A percentile compares a stretch with the other conserved stretches of the same genome.
These are phyloP conservation scores for Boletus coffeatus DNA, from an alignment of 1,284 basidiomycete species.

Conservation along the genomic window DNA sequence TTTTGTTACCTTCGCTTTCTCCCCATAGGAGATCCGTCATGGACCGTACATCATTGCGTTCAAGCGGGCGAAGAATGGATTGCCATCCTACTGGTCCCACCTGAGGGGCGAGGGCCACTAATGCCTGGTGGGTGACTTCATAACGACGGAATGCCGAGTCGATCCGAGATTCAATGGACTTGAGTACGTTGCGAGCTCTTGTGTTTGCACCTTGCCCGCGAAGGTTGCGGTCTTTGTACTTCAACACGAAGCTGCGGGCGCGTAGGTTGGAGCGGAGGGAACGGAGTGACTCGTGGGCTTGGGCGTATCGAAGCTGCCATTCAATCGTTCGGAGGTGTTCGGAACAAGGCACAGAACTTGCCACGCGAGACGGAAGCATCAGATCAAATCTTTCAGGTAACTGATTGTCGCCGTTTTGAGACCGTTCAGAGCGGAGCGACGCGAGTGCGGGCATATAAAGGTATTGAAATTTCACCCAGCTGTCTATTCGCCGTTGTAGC, in stretches of 20 bases:
- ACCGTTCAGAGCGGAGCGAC: neutral
- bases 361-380: neutral
- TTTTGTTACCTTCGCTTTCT: neutral
- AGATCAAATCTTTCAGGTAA: neutral
- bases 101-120: neutral
- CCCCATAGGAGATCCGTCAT: neutral
- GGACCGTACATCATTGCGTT: neutral
- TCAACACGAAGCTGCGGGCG: neutral
- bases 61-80: neutral
- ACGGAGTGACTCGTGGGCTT: neutral
- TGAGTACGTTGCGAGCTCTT: neutral
- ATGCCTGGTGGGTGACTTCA: neutral
- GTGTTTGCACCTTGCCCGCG: slow-evolving; percentile 2
- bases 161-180: neutral
- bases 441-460: neutral
- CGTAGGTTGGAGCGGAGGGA: neutral
- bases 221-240: slow-evolving; percentile 5
- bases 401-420: neutral
- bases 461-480: neutral
- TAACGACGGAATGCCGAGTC: neutral
- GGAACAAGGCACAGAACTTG: neutral
- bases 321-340: neutral
- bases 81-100: neutral
- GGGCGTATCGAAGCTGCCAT: neutral
- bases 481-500: neutral